Evolutionary conservation across 495 filamentous ascomycete species (phyloP), one percentile per base, ranked within the genome.

Genomic region (Xylaria nigripes): DNA sequence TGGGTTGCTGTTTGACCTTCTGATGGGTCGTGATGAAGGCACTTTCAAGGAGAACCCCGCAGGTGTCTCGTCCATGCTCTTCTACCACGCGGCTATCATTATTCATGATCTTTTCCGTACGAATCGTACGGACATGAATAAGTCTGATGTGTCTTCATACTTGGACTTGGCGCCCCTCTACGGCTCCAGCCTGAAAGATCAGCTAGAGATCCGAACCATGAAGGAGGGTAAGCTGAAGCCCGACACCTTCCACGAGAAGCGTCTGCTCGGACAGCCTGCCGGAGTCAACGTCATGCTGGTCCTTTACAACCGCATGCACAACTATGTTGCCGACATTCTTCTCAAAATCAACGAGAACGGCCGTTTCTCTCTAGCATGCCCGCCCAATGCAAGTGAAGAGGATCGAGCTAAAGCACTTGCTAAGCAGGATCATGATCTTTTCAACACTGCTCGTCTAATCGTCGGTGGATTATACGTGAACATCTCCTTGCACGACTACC

Each of bases 41-140:
- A 66, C 76, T 13, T 82, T 76, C 51, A 77, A 81, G 54, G 76
- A 83, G 44, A 84, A 87, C 69, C 81, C 85, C 4, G 86, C 82
- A 42, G 81, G 83, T 48, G 80, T 93, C 27, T 90, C 86, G 1
- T 85, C 84, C 64, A 81, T 92, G 67, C 72, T 95, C n/a, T 92
- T 87, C 70, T 89, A 93, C 58, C 75, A 89, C 46, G 89, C 87
- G 5, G 81, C 84, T 21, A 86, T 92, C 54, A 89, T 94, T 57
- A 92, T 90, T 62, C 89, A 94, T 59, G 84, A 83, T 76, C 63
- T 73, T 50, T 77, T 75, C 51, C 60, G 67, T 9, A 74, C 73
- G 16, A 65, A 42, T 48, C 59, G 63, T 9, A 66, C 54, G 19
- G 67, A 70, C 45, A 54, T 54, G 40, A 67, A 62, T 48, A 70